Conservation (phyloP, 2,329 filamentous ascomycete genomes). For the Aspergillus fischeri region DNA sequence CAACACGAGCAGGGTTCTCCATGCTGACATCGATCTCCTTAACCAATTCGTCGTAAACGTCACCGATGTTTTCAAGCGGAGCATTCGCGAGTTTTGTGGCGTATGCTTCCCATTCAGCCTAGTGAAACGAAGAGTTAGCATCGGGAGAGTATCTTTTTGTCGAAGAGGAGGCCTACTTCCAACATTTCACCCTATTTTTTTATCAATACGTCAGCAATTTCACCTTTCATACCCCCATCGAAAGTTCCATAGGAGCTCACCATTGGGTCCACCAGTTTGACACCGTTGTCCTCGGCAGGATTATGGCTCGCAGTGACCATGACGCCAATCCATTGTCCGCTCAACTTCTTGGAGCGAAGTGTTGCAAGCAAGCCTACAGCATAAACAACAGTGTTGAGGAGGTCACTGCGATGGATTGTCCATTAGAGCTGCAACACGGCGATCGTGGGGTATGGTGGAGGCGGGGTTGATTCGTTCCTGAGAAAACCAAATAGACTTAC, state of each 20-base stretch:
- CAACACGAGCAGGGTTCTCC: constrained; percentile 67
- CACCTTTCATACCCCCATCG: neutral
- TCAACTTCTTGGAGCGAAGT: constrained; percentile 83
- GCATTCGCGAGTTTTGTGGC: constrained; percentile 89
- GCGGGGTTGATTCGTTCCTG: constrained; percentile 24
- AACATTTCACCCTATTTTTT: constrained; percentile 77
- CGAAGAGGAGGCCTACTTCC: constrained; percentile 54
- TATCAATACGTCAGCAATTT: constrained; percentile 10
- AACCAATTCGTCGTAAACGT: constrained; percentile 72
- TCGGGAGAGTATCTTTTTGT: neutral
- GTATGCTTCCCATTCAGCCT: constrained; percentile 82
- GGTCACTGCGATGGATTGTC: constrained; percentile 49
- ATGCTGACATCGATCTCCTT: constrained; percentile 72
- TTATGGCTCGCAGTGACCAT: constrained; percentile 97
- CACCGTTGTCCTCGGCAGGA: constrained; percentile 81
- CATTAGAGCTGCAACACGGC: constrained; percentile 32
- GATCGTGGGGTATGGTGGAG: constrained; percentile 30
- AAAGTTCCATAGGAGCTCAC: constrained; percentile 34
- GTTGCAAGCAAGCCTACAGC: constrained; percentile 85
- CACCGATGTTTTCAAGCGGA: constrained; percentile 67
- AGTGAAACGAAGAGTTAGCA: constrained; percentile 19
- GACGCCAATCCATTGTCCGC: constrained; percentile 87
- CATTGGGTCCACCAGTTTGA: constrained; percentile 95
- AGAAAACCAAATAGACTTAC: constrained; percentile 42
- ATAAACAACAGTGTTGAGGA: constrained; percentile 89